These are phyloP conservation scores for Abelmoschus esculentus DNA, from an alignment of 345 rosid species.

Conservation along the genomic window DNA sequence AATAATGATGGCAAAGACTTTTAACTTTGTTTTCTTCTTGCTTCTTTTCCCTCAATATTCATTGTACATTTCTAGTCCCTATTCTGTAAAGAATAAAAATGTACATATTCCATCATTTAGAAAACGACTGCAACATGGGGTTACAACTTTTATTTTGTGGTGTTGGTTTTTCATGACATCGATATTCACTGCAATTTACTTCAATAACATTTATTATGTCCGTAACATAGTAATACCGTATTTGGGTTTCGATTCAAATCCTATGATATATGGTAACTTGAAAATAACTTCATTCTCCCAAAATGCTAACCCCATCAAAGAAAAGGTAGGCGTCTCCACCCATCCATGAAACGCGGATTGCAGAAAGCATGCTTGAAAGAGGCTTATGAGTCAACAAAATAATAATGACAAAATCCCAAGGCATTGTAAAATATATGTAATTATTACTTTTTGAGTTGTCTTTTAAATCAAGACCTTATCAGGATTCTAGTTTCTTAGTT, in stretches of 20 bases:
- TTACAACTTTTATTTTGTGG: not conserved
- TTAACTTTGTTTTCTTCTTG: not conserved
- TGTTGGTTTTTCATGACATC: not conserved
- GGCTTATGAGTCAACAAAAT: not conserved
- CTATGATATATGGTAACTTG: not conserved
- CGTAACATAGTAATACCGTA: not conserved
- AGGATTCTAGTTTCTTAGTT: not conserved
- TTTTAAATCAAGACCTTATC: not conserved
- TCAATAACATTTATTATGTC: not conserved
- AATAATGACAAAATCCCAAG: not conserved
- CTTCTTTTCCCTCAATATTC: not conserved
- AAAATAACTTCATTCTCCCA: not conserved
- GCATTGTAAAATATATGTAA: not conserved
- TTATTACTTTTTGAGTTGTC: not conserved
- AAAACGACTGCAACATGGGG: not conserved
- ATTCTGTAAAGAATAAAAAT: not conserved
- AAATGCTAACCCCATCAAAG: slow-evolving; percentile 4
- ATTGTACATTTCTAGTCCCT: slow-evolving; percentile 7
- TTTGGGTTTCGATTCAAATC: not conserved
- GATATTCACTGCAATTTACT: not conserved
- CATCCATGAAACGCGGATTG: slow-evolving; percentile 8
- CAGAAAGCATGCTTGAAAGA: slow-evolving; percentile 10
- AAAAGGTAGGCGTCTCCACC: slow-evolving; percentile 9
- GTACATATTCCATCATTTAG: not conserved
- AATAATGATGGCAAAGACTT: slow-evolving; percentile 9